Conservation (phyloP, 2,329 filamentous ascomycete species). For the Verticillium nonalfalfae region DNA sequence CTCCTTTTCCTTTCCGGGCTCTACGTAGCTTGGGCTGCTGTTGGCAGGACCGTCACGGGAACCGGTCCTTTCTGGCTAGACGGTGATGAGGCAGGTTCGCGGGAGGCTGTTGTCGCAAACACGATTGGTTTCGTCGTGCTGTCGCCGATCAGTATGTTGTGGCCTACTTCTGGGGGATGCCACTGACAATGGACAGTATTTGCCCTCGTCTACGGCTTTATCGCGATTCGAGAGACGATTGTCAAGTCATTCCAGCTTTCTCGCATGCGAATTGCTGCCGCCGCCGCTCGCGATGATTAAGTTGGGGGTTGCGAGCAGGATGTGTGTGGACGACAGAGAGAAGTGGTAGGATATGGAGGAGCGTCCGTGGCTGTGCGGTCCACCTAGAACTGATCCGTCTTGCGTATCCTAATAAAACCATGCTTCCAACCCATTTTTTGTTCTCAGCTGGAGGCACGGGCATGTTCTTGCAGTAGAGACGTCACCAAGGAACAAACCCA, state of each 20-base stretch:
- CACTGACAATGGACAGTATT: conserved; percentile 29
- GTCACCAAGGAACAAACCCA: too few species aligned
- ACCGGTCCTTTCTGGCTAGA: conserved; percentile 47
- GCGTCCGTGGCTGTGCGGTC: too few species aligned
- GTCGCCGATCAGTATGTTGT: conserved; percentile 37
- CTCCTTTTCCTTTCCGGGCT: conserved; percentile 30
- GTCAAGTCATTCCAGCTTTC: conserved; percentile 8
- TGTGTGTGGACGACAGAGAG: background rate
- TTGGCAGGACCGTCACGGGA: conserved; percentile 39
- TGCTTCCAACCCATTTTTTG: too few species aligned
- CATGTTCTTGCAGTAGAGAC: too few species aligned
- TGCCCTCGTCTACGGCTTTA: conserved; percentile 40
- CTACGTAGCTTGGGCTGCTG: conserved; percentile 44
- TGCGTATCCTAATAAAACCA: too few species aligned
- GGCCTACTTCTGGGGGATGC: background rate
- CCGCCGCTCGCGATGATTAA: background rate
- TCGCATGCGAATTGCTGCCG: background rate
- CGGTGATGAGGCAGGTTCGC: conserved; percentile 31
- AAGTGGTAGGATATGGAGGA: background rate
- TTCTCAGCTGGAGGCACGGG: too few species aligned
- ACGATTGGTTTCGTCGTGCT: conserved; percentile 36
- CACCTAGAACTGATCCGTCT: too few species aligned
- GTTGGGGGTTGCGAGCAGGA: too few species aligned
- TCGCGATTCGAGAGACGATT: conserved; percentile 39
- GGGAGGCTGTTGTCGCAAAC: conserved; percentile 36